Evolutionary conservation across 2,329 filamentous ascomycete species (phyloP), one percentile per base, ranked within the genome.

Genomic region (Hymenoscyphus scutula): DNA sequence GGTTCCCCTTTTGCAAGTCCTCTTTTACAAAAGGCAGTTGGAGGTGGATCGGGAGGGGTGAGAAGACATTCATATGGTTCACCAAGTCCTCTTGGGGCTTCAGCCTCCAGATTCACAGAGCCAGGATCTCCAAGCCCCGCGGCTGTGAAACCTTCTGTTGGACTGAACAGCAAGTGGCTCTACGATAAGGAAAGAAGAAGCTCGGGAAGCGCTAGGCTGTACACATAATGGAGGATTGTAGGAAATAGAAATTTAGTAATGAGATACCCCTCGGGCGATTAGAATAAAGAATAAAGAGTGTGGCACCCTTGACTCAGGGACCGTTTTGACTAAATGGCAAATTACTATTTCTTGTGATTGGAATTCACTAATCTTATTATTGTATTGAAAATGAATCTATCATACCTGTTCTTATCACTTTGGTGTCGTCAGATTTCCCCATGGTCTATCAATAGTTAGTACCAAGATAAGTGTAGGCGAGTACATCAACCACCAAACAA

Each of bases 131-230:
- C 90, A 1, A 93, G 87, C 67, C 90, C 91, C 0, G 78, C 78
- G 5, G 77, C 80, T 5, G 82, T 83, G 41, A 92, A 89, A 62
- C 87, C 88, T 51, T 92, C 86, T 68, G 86, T 96, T 59, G 87
- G 87, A 0, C 73, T 97, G 73, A 97, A 94, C 76, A 97, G 87
- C 78, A 96, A 95, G 78, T 98, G 94, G 94, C 77, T 97, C 64
- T 98, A 97, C 73, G 92, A 97, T 76, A 91, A 88, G 77, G 89
- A 90, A 70, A 79, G 87, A 56, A 73, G 71, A 51, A 73, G 69
- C 59, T 72, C 71, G 15, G 72, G 73, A 13, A 73, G 64, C 38
- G 41, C 69, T 53, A 64, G 67, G 30, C 59, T 72, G 53, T 74
- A 71, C 60, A 64, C 70, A 53, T 74, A 69, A 60, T 63, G 32